Evolutionary conservation across 345 rosid species (phyloP), one percentile per base, ranked within the genome.

Genomic region (Gossypium raimondii): DNA sequence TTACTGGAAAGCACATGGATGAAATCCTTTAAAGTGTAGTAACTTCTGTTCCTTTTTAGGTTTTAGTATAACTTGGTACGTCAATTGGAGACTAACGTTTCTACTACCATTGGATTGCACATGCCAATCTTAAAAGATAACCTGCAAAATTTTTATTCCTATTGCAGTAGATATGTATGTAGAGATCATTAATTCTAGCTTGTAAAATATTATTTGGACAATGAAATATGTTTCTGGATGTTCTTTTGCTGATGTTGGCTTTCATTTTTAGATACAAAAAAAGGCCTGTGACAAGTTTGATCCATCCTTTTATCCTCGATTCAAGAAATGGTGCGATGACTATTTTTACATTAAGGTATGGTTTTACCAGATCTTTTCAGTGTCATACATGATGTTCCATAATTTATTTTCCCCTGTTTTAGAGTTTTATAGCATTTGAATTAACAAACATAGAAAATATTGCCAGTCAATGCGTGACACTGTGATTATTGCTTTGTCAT

Each of bases 251-350:
- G 20, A 53, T 76, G 1, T 22, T 68, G 4, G 41, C 76, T 25
- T 34, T 48, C 56, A 57, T 78, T 72, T 86, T 75, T 72, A 95
- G 99, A 76, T 84, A 78, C 98, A 93, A 82, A 95, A 93, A 75
- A 67, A 68, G 60, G 90, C 94, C 12, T 91, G 98, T 74, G 97
- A 95, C 82, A 95, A 95, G 79, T 93, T 91, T 68, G 99, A 95
- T 77, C 90, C 92, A 65, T 72, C 90, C 20, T 95, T 95, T 77
- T 91, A 95, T 84, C 92, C 94, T 24, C 89, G 89, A 47, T 95
- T 95, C 86, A 93, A 95, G 81, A 91, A 95, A 81, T 95, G 99
- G 97, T 95, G 98, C 24, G 99, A 91, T 80, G 97, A 95, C 81
- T 93, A 93, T 79, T 93, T 95, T 75, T 95, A 85, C 78, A 90